phyloP scores from a whole-genome alignment of 768 basidiomycete species.

The Crepidotus variabilis region DNA sequence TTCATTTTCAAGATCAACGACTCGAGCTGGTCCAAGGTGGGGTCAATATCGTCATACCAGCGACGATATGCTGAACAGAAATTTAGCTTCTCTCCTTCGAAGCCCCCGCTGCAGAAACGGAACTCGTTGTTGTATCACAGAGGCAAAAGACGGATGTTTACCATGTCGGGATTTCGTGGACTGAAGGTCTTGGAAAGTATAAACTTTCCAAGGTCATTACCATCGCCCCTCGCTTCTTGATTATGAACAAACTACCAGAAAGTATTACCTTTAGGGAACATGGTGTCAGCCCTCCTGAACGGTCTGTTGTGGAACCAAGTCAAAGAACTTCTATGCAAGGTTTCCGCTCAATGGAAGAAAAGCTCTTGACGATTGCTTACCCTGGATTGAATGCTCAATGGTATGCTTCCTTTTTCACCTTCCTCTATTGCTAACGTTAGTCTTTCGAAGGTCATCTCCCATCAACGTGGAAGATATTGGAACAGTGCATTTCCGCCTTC shows the following conservation, averaged over 20 bases:
- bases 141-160: conserved; percentile 62
- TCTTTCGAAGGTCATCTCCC: conserved; percentile 72
- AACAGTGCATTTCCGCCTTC: conserved; percentile 68
- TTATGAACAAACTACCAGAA: conserved; percentile 75
- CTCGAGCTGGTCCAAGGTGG: conserved; percentile 89
- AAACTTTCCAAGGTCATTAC: conserved; percentile 94
- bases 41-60: conserved; percentile 2
- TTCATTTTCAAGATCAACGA: conserved; percentile 78
- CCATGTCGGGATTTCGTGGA: conserved; percentile 87
- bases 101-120: conserved; percentile 87
- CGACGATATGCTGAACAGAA: neutral
- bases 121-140: conserved; percentile 65
- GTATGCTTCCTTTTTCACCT: conserved; percentile 31
- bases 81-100: conserved; percentile 80
- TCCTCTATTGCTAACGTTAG: neutral
- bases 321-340: conserved; percentile 66
- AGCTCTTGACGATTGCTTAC: conserved; percentile 79
- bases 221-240: conserved; percentile 83
- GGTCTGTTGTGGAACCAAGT: conserved; percentile 59
- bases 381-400: conserved; percentile 84
- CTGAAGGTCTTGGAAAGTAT: conserved; percentile 95
- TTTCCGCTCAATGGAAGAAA: conserved; percentile 62
- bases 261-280: conserved; percentile 83
- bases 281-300: conserved; percentile 62
- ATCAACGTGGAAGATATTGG: conserved; percentile 93